These are phyloP conservation scores for Escallonia rubra DNA, from an alignment of 129 eudicot genomes.

Conservation along the genomic window DNA sequence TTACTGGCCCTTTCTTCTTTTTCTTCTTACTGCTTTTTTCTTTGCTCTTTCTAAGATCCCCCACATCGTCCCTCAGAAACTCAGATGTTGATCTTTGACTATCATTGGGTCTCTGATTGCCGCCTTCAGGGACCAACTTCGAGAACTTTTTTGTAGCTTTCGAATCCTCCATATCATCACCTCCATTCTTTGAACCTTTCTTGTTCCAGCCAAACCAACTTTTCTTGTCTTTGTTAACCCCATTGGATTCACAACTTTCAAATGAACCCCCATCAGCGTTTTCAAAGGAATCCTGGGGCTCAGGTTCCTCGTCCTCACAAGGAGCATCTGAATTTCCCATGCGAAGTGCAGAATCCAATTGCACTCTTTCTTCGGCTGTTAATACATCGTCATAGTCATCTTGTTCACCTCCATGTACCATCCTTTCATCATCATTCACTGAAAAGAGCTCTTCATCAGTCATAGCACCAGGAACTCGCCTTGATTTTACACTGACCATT, in stretches of 20 bases:
- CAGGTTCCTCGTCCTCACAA: conserved; percentile 61
- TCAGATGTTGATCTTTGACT: conserved; percentile 55
- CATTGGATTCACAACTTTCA: conserved; percentile 60
- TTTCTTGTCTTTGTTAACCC: conserved; percentile 64
- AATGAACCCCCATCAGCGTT: conserved; percentile 39
- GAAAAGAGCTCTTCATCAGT: conserved; percentile 93
- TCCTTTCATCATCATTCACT: conserved; percentile 56
- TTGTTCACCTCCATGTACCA: conserved; percentile 60
- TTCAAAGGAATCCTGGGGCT: conserved; percentile 41
- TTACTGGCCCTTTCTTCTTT: conserved; percentile 65
- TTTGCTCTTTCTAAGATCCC: conserved; percentile 52
- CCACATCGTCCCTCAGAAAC: conserved; percentile 38
- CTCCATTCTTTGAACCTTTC: conserved; percentile 49
- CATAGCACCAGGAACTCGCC: conserved; percentile 98
- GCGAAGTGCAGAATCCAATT: conserved; percentile 83
- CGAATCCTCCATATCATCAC: conserved; percentile 61
- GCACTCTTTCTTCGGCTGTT: conserved; percentile 81
- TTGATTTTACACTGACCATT: conserved; percentile 89
- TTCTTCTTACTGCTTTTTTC: conserved; percentile 76
- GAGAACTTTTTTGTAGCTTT: conserved; percentile 65
- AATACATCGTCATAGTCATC: conserved; percentile 79
- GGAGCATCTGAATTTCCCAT: conserved; percentile 59
- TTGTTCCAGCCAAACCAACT: conserved; percentile 90
- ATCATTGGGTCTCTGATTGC: conserved; percentile 41
- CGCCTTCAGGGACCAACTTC: conserved; percentile 51